Conservation (phyloP, 2,329 filamentous ascomycete species). For the Colletotrichum kahawae region DNA sequence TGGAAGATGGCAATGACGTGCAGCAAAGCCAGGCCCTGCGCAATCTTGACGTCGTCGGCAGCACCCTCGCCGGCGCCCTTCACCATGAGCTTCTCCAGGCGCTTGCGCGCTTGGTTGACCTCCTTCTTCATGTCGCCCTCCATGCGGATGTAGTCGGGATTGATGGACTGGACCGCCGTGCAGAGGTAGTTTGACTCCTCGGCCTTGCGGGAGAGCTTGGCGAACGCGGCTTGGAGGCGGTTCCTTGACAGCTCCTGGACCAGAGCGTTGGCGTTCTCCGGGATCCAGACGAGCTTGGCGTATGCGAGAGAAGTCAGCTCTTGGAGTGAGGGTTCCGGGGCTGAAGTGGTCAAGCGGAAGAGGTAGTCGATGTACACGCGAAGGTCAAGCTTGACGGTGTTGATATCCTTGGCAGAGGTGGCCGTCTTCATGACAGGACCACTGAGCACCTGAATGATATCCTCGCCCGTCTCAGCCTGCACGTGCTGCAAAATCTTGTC, state of each 20-base stretch:
- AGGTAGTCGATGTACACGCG: constrained; percentile 60
- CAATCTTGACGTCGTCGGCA: constrained; percentile 42
- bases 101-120: constrained; percentile 55
- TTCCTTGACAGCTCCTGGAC: constrained; percentile 59
- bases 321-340: constrained; percentile 45
- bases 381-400: constrained; percentile 42
- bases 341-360: constrained; percentile 52
- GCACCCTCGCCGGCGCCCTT: constrained; percentile 33
- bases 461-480: constrained; percentile 59
- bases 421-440: constrained; percentile 27
- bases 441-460: constrained; percentile 48
- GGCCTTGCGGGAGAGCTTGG: constrained; percentile 59
- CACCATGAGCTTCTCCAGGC: constrained; percentile 59
- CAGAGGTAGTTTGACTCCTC: constrained; percentile 60
- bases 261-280: constrained; percentile 19
- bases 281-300: constrained; percentile 42
- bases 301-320: constrained; percentile 63
- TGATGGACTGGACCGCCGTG: constrained; percentile 58
- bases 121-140: constrained; percentile 59
- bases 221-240: constrained; percentile 62
- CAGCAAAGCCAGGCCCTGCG: constrained; percentile 76
- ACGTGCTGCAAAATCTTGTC: constrained; percentile 73
- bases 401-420: constrained; percentile 33
- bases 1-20: constrained; percentile 87
- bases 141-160: constrained; percentile 57